phyloP scores from a whole-genome alignment of 2,329 filamentous ascomycete genomes.

The Epichloe amarillans region DNA sequence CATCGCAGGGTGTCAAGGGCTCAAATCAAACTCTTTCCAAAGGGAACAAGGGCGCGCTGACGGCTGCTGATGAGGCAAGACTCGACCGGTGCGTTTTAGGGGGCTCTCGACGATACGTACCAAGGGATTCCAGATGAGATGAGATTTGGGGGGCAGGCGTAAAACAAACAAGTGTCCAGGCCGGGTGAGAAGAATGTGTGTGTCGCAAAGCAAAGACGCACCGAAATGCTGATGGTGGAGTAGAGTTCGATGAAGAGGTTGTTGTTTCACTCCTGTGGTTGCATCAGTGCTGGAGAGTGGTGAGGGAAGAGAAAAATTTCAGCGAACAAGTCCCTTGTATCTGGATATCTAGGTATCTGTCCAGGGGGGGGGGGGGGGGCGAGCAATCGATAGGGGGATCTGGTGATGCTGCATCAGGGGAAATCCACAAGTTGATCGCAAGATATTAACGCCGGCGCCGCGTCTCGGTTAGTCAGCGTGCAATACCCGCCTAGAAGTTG shows the following conservation, averaged over 20 bases:
- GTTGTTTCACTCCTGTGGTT: not conserved
- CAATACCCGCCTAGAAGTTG: too few relatives aligned
- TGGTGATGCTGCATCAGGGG: not conserved
- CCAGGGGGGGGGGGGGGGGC: not conserved
- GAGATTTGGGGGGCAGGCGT: not conserved
- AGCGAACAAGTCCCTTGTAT: not conserved
- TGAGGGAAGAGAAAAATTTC: not conserved
- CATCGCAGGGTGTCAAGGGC: not conserved
- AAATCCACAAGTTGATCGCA: not conserved
- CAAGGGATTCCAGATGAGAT: not conserved
- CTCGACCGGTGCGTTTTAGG: not conserved
- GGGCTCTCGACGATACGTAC: slow-evolving; percentile 1
- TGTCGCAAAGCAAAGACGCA: slow-evolving; percentile 2
- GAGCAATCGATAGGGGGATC: not conserved
- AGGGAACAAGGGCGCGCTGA: not conserved
- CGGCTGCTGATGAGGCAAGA: not conserved
- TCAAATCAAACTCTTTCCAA: not conserved
- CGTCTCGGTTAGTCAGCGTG: too few relatives aligned
- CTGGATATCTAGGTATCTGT: not conserved
- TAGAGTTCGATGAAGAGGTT: not conserved
- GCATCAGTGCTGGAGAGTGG: not conserved
- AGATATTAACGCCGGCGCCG: too few relatives aligned
- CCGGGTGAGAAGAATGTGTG: not conserved
- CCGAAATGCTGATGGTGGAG: not conserved
- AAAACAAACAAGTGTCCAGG: not conserved